A percentile compares a stretch with the other conserved stretches of the same genome.
phyloP scores from a whole-genome alignment of 2,329 filamentous ascomycete genomes.

The Trichoderma harzianum region DNA sequence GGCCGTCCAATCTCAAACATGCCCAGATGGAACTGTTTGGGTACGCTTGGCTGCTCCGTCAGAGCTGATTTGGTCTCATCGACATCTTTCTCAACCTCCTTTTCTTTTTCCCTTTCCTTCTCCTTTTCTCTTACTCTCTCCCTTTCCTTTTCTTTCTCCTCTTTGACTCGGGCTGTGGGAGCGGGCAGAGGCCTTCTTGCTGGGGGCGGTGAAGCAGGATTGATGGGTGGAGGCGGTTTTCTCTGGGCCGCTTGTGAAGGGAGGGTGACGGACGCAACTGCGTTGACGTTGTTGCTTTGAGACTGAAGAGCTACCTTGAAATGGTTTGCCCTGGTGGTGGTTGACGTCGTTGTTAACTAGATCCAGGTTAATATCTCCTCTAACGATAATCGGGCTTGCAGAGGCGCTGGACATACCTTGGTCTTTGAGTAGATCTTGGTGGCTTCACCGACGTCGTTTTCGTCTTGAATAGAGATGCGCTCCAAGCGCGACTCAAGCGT shows the following conservation, averaged over 20 bases:
- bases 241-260: slow-evolving; percentile 63
- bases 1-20: slow-evolving; percentile 77
- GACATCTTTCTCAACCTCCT: slow-evolving; percentile 46
- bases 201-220: slow-evolving; percentile 46
- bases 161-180: slow-evolving; percentile 37
- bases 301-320: slow-evolving; percentile 83
- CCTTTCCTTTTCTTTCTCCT: not conserved
- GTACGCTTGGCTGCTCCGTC: slow-evolving; percentile 53
- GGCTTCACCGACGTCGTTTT: slow-evolving; percentile 65
- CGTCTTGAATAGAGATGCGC: slow-evolving; percentile 83
- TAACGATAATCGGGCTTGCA: not conserved
- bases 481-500: slow-evolving; percentile 85
- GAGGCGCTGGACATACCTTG: slow-evolving; percentile 57
- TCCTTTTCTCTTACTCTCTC: not conserved
- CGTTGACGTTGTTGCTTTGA: slow-evolving; percentile 66
- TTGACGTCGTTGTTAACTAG: slow-evolving; percentile 24
- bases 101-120: not conserved
- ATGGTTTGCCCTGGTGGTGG: slow-evolving; percentile 70
- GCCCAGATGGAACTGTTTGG: slow-evolving; percentile 73
- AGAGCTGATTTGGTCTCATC: slow-evolving; percentile 51
- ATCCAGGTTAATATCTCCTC: not conserved
- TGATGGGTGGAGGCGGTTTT: slow-evolving; percentile 31
- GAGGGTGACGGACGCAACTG: slow-evolving; percentile 62
- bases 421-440: slow-evolving; percentile 62
- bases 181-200: slow-evolving; percentile 46